phyloP scores from a whole-genome alignment of 2,329 filamentous ascomycete species.

The Fusarium virguliforme region DNA sequence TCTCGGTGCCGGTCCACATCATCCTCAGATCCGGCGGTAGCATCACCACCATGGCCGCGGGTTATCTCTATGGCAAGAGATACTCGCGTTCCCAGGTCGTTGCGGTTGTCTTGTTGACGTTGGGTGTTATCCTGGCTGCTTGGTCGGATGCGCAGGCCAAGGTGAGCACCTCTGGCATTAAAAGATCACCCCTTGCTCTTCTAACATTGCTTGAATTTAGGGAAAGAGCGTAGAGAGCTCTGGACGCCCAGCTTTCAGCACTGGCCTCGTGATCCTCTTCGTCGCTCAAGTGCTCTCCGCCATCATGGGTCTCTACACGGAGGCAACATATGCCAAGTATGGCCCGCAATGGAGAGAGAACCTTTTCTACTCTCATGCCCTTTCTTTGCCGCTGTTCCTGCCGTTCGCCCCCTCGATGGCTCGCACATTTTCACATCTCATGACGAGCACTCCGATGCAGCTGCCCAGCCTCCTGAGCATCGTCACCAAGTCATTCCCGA shows the following conservation, averaged over 20 bases:
- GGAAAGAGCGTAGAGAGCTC: slow-evolving; percentile 43
- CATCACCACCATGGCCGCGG: slow-evolving; percentile 95
- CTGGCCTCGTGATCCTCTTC: slow-evolving; percentile 86
- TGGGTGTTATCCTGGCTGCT: slow-evolving; percentile 89
- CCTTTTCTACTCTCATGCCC: slow-evolving; percentile 89
- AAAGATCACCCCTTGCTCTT: not conserved
- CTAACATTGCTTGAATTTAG: slow-evolving; percentile 30
- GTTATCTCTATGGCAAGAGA: slow-evolving; percentile 86
- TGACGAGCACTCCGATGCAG: slow-evolving; percentile 73
- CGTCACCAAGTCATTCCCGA: slow-evolving; percentile 22
- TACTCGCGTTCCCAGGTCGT: slow-evolving; percentile 86
- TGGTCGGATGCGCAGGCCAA: slow-evolving; percentile 91
- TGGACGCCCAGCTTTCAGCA: slow-evolving; percentile 59
- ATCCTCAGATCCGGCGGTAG: slow-evolving; percentile 95
- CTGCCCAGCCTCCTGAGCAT: slow-evolving; percentile 46
- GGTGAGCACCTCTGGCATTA: slow-evolving; percentile 63
- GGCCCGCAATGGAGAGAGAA: slow-evolving; percentile 96
- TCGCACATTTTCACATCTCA: slow-evolving; percentile 75
- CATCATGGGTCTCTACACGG: slow-evolving; percentile 95
- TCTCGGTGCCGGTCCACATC: slow-evolving; percentile 96
- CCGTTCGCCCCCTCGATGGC: slow-evolving; percentile 78
- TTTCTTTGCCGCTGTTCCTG: slow-evolving; percentile 83
- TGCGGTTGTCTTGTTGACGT: slow-evolving; percentile 86
- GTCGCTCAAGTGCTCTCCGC: slow-evolving; percentile 91
- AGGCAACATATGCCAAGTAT: slow-evolving; percentile 88